Percentiles rank a stretch among this genome's conserved stretches.
Conservation (phyloP, 2,329 filamentous ascomycete species). For the Ustulina deusta region DNA sequence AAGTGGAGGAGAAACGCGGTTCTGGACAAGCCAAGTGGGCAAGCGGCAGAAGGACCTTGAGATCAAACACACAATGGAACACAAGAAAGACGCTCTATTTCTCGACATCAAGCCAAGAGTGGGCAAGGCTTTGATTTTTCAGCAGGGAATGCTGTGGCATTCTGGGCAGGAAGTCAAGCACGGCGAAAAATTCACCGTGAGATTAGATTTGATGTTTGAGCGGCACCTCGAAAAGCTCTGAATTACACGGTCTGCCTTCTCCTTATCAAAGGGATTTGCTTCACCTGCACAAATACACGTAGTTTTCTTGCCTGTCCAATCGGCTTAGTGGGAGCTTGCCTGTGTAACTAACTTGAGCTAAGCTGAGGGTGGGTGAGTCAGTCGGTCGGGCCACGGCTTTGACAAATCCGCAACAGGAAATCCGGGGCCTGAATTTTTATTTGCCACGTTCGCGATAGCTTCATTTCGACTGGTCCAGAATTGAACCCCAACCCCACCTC, state of each 20-base stretch:
- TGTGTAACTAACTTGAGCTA: slow-evolving; percentile 20
- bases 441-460: slow-evolving; percentile 45
- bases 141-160: slow-evolving; percentile 51
- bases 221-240: slow-evolving; percentile 38
- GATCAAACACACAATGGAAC: slow-evolving; percentile 12
- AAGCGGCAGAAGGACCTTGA: slow-evolving; percentile 45
- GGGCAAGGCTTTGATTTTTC: slow-evolving; percentile 50
- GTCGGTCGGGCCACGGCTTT: slow-evolving; percentile 10
- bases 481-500: slow-evolving; percentile 36
- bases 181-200: slow-evolving; percentile 51
- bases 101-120: slow-evolving; percentile 50
- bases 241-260: not conserved
- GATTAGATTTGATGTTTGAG: slow-evolving; percentile 50
- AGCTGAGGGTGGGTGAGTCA: slow-evolving; percentile 22
- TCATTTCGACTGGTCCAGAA: slow-evolving; percentile 44
- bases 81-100: slow-evolving; percentile 37
- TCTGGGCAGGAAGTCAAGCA: slow-evolving; percentile 49
- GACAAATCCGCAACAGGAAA: slow-evolving; percentile 33
- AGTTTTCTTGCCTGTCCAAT: not conserved
- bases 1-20: slow-evolving; percentile 43
- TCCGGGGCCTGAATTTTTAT: slow-evolving; percentile 32
- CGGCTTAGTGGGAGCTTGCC: not conserved
- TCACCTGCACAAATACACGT: not conserved
- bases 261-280: not conserved
- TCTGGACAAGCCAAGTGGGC: slow-evolving; percentile 45